Evolutionary conservation across 2,329 filamentous ascomycete species (phyloP), one percentile per base, ranked within the genome.

Genomic region (Aureobasidium sp.): DNA sequence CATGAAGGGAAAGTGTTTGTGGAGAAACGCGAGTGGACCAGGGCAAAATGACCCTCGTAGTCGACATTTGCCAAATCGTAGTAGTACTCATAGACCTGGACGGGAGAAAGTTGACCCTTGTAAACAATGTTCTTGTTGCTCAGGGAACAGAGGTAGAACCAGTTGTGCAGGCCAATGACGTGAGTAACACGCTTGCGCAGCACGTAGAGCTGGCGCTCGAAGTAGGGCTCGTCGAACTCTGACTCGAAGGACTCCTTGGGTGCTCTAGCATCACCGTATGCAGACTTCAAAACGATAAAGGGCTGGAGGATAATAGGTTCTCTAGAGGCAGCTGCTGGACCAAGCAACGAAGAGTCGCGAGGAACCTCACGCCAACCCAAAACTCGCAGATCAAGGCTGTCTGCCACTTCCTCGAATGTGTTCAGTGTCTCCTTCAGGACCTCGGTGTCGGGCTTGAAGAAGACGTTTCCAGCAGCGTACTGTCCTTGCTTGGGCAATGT

Each of bases 101-200:
- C 85, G 25, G 93, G 93, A 46, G 93, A 88, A 66, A 97, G 81
- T 74, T 97, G 94, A 65, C 93, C 93, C 82, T 97, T 97, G 83
- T 97, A 97, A 63, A 97, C 90, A 77, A 97, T 97, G 79, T 97
- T 97, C 78, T 92, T 92, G 85, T 96, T 96, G 75, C 87, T 94
- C 67, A 97, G 79, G 53, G 91, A 96, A 82, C 93, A 97, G 62
- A 97, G 81, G 75, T 97, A 97, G 81, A 97, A 97, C 93, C 93
- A 97, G 76, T 96, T 96, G 76, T 95, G 90, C 60, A 96, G 83
- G 62, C 93, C 92, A 72, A 96, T 94, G 69, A 90, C 88, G 79
- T 96, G 91, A 50, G 92, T 96, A 58, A 92, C 88, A 69, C 91
- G 89, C 82, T 99, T 99, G 72, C 93, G 88, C 67, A 99, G 84